phyloP scores from a whole-genome alignment of 192 early-diverging fungal species.

The Martensiomyces pterosporus region DNA sequence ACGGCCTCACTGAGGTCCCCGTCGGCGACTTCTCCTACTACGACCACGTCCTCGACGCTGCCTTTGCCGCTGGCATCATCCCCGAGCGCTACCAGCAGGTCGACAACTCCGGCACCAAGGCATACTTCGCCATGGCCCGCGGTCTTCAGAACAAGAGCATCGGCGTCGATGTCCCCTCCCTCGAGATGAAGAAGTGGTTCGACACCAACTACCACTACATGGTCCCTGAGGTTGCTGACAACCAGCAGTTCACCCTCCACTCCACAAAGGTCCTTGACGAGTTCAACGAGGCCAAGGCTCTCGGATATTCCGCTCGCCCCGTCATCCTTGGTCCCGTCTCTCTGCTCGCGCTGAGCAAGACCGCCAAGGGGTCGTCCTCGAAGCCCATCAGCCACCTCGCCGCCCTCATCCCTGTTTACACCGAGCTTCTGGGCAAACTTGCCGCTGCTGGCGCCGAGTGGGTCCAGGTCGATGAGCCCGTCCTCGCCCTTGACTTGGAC shows the following conservation, averaged over 20 bases:
- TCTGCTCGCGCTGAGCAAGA: slow-evolving; percentile 82
- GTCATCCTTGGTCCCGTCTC: slow-evolving; percentile 90
- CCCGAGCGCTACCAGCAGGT: slow-evolving; percentile 65
- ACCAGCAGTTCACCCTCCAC: slow-evolving; percentile 69
- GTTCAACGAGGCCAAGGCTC: slow-evolving; percentile 86
- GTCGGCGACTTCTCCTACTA: slow-evolving; percentile 95
- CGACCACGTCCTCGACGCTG: slow-evolving; percentile 81
- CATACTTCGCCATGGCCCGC: slow-evolving; percentile 98
- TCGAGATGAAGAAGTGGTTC: slow-evolving; percentile 99
- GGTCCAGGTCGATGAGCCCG: slow-evolving; percentile 97
- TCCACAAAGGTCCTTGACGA: slow-evolving; percentile 73
- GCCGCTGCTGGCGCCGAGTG: slow-evolving; percentile 79
- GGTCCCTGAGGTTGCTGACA: slow-evolving; percentile 80
- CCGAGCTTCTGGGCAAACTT: slow-evolving; percentile 69
- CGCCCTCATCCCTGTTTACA: slow-evolving; percentile 77
- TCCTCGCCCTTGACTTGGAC: slow-evolving; percentile 76
- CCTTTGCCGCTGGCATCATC: slow-evolving; percentile 59
- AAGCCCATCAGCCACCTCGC: slow-evolving; percentile 73
- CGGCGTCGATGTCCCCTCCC: slow-evolving; percentile 84
- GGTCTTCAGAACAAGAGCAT: slow-evolving; percentile 78
- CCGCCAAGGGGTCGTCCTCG: slow-evolving; percentile 68
- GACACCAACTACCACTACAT: slow-evolving; percentile 97
- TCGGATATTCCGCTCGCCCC: slow-evolving; percentile 87
- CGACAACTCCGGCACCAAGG: slow-evolving; percentile 65
- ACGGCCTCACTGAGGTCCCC: slow-evolving; percentile 82